Evolutionary conservation across 1,139 yeast genomes (phyloP).

Genomic region (Oligophagozyma castellii): DNA sequence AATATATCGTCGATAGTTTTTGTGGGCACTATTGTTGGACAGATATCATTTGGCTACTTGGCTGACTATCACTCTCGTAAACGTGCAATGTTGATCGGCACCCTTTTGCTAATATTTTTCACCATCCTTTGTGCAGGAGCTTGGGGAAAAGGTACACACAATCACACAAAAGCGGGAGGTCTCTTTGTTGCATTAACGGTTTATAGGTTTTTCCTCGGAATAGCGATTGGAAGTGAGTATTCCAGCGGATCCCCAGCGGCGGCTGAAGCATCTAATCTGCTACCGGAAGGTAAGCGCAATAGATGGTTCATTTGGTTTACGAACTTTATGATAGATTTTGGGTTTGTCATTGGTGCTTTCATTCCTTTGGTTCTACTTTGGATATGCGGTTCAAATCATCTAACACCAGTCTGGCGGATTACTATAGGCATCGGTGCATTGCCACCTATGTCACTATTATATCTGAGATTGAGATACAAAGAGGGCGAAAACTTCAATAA

Average conservation of each 20-base stretch:
- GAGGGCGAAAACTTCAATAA: slow-evolving; percentile 63
- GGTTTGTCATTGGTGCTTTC: slow-evolving; percentile 73
- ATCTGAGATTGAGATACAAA: slow-evolving; percentile 59
- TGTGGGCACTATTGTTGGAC: slow-evolving; percentile 87
- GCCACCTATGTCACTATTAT: slow-evolving; percentile 67
- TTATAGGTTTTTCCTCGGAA: slow-evolving; percentile 76
- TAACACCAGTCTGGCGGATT: slow-evolving; percentile 81
- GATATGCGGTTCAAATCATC: slow-evolving; percentile 60
- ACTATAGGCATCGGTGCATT: slow-evolving; percentile 90
- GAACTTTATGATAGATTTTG: slow-evolving; percentile 74
- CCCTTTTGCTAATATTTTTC: slow-evolving; percentile 56
- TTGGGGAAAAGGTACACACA: slow-evolving; percentile 57
- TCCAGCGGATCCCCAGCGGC: slow-evolving; percentile 91
- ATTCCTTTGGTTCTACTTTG: slow-evolving; percentile 78
- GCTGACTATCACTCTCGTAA: slow-evolving; percentile 72
- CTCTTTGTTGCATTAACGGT: slow-evolving; percentile 71
- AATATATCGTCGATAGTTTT: slow-evolving; percentile 83
- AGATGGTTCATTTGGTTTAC: slow-evolving; percentile 86
- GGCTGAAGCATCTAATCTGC: slow-evolving; percentile 73
- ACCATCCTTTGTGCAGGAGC: slow-evolving; percentile 70
- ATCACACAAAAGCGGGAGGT: slow-evolving; percentile 45
- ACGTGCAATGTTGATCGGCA: slow-evolving; percentile 66
- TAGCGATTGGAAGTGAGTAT: slow-evolving; percentile 82
- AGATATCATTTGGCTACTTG: slow-evolving; percentile 61
- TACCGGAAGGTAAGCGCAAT: slow-evolving; percentile 74